phyloP scores from a whole-genome alignment of 1,284 basidiomycete species.

The Ceratobasidium sp. region DNA sequence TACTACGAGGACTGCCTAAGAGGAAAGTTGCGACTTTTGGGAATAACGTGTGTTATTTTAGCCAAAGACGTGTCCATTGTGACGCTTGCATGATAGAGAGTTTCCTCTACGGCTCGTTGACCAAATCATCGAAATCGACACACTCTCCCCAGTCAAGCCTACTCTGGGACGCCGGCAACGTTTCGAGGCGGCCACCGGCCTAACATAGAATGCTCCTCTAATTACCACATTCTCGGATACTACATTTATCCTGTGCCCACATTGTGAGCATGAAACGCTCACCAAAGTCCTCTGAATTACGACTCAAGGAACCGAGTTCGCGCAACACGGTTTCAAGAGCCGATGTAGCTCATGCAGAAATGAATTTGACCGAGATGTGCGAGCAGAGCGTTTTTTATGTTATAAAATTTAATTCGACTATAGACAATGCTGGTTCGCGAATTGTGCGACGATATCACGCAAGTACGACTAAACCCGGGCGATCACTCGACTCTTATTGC shows the following conservation, averaged over 20 bases:
- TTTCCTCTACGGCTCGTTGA: conserved; percentile 39
- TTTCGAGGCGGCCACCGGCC: conserved; percentile 39
- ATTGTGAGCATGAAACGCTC: conserved; percentile 14
- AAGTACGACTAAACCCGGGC: background rate
- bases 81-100: conserved; percentile 11
- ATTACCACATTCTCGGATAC: conserved; percentile 20
- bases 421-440: conserved; percentile 13
- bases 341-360: conserved; percentile 21
- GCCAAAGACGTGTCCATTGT: background rate
- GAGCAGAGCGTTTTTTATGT: background rate
- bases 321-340: conserved; percentile 28
- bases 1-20: conserved; percentile 43
- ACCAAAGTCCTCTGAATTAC: conserved; percentile 34
- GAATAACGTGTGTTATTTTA: conserved; percentile 9
- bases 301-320: conserved; percentile 21
- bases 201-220: conserved; percentile 15
- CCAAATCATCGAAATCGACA: conserved; percentile 36
- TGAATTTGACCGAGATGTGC: conserved; percentile 13
- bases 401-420: background rate
- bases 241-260: conserved; percentile 27
- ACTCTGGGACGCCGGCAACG: conserved; percentile 19
- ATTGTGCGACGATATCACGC: conserved; percentile 20
- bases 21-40: conserved; percentile 25
- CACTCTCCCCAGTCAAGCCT: conserved; percentile 39
- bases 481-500: background rate